Base-by-base conservation (phyloP, 208 protist genomes). In the Strigomonas culicis region DNA sequence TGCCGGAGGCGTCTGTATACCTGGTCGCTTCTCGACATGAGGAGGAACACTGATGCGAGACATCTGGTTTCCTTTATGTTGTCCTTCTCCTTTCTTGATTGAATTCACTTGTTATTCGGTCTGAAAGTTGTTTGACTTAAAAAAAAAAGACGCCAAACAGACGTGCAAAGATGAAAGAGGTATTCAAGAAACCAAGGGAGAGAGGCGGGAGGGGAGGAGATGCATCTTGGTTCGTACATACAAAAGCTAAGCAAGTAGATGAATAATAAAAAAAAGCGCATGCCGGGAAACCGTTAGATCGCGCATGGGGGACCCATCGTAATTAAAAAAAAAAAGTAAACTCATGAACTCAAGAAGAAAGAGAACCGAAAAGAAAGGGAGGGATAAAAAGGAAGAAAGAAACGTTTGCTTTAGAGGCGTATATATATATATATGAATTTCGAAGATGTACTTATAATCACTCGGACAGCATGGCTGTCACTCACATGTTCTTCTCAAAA, bases 401-500 rank as follows among this genome's bases (percentile, higher is more conserved):
- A 19, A 51, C 17, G 4, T 15, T 39, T 27, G 49, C 21, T 8
- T 6, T n/a, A 24, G 49, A 22, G 7, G 1, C 4, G 22, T 41
- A 17, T 30, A n/a, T 61, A 34, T 22, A 51, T 32, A 8, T 21
- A 36, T 55, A 55, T 24, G 49, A 27, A 21, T 55, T 10, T 55
- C 11, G 10, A 19, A 27, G n/a, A 30, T 10, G 49, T 47, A 19
- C 15, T 47, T 19, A 21, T 27, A 30, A 55, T 55, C 39, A 46
- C 10, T 46, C 39, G 39, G 39, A 46, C 17, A 27, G 21, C 49
- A 24, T 53, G n/a, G 10, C 49, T 41, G 17, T 47, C 6, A 32
- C 53, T 44, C 80, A 93, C 51, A 63, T 68, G 53, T 91, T 82
- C 59, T 91, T 92, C 66, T 91, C 77, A 70, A 98, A 98, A 77